Conservation (phyloP, 345 rosid genomes). For the Pugionium dolabratum region DNA sequence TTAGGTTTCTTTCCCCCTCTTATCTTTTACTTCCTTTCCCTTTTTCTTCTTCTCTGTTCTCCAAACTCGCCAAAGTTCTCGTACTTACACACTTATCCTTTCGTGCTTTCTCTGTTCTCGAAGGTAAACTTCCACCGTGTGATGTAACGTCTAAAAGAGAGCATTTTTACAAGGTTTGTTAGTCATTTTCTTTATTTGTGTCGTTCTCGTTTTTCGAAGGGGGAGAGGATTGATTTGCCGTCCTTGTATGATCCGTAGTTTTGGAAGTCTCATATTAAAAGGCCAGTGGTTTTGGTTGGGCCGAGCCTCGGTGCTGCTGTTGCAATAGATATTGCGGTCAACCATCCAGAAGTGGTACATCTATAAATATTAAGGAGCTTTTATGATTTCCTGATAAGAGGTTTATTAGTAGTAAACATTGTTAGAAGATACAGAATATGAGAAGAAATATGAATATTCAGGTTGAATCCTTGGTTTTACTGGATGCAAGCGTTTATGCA, state of each 20-base stretch:
- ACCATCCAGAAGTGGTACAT: slow-evolving; percentile 85
- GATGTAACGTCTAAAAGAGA: slow-evolving; percentile 69
- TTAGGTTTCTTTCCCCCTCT: slow-evolving; percentile 64
- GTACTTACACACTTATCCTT: no score
- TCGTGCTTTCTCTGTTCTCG: slow-evolving; percentile 18
- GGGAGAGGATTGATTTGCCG: neutral
- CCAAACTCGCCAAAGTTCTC: neutral
- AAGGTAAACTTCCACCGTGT: slow-evolving; percentile 65
- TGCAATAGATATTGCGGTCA: slow-evolving; percentile 76
- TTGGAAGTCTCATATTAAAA: slow-evolving; percentile 78
- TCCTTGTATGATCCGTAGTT: slow-evolving; percentile 48
- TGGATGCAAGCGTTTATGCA: slow-evolving; percentile 88
- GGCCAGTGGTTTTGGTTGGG: slow-evolving; percentile 83
- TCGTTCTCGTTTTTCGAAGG: neutral
- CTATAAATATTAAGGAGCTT: slow-evolving; percentile 19
- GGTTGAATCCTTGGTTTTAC: slow-evolving; percentile 78
- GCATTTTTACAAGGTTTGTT: slow-evolving; percentile 73
- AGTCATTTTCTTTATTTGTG: slow-evolving; percentile 13
- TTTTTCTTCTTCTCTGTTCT: no score
- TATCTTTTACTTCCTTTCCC: no score
- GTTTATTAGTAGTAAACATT: no score
- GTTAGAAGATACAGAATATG: slow-evolving; percentile 17
- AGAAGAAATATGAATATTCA: slow-evolving; percentile 29
- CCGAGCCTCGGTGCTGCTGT: slow-evolving; percentile 98
- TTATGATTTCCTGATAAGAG: slow-evolving; percentile 1